Percentiles rank a stretch among this genome's conserved stretches.
These are phyloP conservation scores for Nothomitra cinnamomea DNA, from an alignment of 2,329 filamentous ascomycete genomes.

Conservation along the genomic window DNA sequence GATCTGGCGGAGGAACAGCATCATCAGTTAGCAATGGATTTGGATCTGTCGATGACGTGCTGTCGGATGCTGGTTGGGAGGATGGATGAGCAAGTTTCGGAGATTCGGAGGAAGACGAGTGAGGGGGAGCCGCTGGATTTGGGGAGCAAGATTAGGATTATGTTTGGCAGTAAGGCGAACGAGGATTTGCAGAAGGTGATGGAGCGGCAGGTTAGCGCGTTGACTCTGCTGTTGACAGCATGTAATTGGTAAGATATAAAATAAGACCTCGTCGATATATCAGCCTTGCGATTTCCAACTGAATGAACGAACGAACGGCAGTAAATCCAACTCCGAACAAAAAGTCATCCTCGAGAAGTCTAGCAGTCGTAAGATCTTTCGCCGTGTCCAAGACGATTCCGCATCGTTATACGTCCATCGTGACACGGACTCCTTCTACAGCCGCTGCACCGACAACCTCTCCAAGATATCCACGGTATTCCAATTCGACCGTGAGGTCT, in stretches of 20 bases:
- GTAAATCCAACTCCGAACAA: conserved; percentile 10
- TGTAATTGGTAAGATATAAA: conserved; percentile 9
- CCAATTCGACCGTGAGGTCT: neutral
- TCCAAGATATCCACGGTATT: neutral
- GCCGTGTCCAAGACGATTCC: neutral
- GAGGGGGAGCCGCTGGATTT: conserved; percentile 5
- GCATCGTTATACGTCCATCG: neutral
- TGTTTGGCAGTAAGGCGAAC: conserved; percentile 6
- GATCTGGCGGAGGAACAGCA: conserved; percentile 8
- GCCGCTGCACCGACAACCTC: neutral
- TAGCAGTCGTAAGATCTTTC: neutral
- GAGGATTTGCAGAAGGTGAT: conserved; percentile 11
- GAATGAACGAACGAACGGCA: too few species aligned
- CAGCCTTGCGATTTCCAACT: too few species aligned
- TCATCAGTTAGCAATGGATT: conserved; percentile 12
- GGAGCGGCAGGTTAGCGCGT: conserved; percentile 9
- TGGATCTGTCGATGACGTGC: conserved; percentile 10
- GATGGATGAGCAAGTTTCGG: conserved; percentile 7
- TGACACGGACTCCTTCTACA: neutral
- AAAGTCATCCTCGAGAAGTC: neutral
- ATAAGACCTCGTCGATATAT: neutral
- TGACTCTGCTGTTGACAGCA: conserved; percentile 12
- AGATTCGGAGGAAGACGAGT: neutral
- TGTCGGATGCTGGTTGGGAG: conserved; percentile 7
- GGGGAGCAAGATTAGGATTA: conserved; percentile 5